Evolutionary conservation across 768 basidiomycete genomes (phyloP), one percentile per base, ranked within the genome.

Genomic region (Hygrophorus pudorinus): DNA sequence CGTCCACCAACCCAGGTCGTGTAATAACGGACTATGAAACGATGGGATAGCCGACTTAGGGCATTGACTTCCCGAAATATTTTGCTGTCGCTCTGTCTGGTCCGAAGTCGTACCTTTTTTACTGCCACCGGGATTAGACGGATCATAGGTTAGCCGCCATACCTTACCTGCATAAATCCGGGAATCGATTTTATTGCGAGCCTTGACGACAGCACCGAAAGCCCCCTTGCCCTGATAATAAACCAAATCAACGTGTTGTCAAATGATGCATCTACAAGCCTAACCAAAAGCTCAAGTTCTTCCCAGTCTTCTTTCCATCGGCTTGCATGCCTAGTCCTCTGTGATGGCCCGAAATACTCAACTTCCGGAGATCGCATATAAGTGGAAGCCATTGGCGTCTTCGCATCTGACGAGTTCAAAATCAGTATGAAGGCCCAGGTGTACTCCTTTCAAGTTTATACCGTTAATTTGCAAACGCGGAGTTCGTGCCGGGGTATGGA

Each of bases 221-320:
- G 77, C 89, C 0, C 92, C 92, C 56, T 83, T 83, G 0, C 91
- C 91, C 85, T 90, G 49, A 8, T 24, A 11, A 24, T 24, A 24
- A 24, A 24, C 24, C 24, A 24, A n/a, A 24, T 24, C 24, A 24
- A 24, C 24, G 24, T 24, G 24, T 24, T 24, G 16, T 3, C 21
- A 41, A 31, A 37, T 21, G 42, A 29, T 41, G 20, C 47, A 40
- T 16, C 12, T 13, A 35, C 7, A 28, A 17, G 14, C 54, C 71
- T 29, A 54, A 81, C 89, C 55, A 94, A 56, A 27, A 90, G 67
- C 56, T 94, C 92, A 7, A 96, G 65, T 57, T 94, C 91, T 55
- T 93, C 89, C 80, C 88, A 97, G 53, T 97, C 92, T 43, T 88
- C 83, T 54, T 87, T 85, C 79, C 90, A 97, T 47, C 92, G 66